Percentiles rank a stretch among this genome's conserved stretches.
phyloP scores from a whole-genome alignment of 148 eudicot genomes.

The Fagopyrum homotropicum region DNA sequence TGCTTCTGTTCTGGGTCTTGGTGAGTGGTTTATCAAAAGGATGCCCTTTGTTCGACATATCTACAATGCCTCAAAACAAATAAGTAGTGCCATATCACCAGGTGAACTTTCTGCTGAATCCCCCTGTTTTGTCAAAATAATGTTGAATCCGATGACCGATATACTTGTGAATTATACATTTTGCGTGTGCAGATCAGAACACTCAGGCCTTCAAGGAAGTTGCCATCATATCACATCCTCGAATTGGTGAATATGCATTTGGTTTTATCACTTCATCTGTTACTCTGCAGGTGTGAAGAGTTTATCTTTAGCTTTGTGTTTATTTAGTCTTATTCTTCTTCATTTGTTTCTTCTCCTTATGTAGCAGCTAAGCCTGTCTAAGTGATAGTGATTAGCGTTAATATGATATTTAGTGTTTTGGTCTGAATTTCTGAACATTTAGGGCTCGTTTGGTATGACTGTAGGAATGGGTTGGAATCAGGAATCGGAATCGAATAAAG shows the following conservation, averaged over 20 bases:
- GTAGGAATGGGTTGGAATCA: too few relatives aligned
- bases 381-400: neutral
- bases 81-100: conserved; percentile 78
- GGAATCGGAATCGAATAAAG: too few relatives aligned
- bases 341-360: neutral
- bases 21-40: conserved; percentile 78
- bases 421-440: neutral
- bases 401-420: neutral
- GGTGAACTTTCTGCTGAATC: conserved; percentile 26
- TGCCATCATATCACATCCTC: conserved; percentile 79
- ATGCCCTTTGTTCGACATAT: conserved; percentile 81
- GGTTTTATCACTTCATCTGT: conserved; percentile 86
- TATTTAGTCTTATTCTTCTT: neutral
- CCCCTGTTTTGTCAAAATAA: conserved; percentile 12
- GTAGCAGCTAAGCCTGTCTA: neutral
- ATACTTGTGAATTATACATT: neutral
- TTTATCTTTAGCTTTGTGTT: neutral
- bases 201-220: conserved; percentile 81
- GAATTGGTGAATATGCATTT: conserved; percentile 82
- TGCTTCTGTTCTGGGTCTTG: conserved; percentile 63
- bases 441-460: too few relatives aligned
- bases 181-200: conserved; percentile 52
- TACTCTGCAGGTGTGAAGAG: conserved; percentile 48
- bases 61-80: conserved; percentile 79
- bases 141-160: conserved; percentile 1